Percentiles rank a stretch among this genome's conserved stretches.
These are phyloP conservation scores for Gentiana dahurica DNA, from an alignment of 257 asterid genomes.

Conservation along the genomic window DNA sequence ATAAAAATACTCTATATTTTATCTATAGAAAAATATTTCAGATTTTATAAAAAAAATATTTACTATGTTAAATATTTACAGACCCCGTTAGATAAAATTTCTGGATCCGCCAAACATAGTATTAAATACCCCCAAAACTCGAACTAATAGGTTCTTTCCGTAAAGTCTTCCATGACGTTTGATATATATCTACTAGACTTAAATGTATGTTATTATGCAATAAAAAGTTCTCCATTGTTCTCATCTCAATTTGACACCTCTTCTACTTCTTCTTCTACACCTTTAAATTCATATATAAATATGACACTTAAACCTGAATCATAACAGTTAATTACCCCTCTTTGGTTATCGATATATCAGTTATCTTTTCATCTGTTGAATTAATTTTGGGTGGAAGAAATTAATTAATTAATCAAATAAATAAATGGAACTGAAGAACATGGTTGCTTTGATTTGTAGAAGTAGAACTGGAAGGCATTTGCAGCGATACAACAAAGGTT, in stretches of 20 bases:
- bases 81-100: no score
- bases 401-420: no score
- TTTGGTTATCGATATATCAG: no score
- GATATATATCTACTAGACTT: not conserved
- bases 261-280: conserved; percentile 1
- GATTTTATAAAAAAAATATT: no score
- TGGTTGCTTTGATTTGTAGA: conserved; percentile 63
- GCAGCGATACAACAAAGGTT: conserved; percentile 74
- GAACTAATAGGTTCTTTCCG: not conserved
- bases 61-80: no score
- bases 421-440: conserved; percentile 47
- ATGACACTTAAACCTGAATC: no score
- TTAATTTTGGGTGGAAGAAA: not conserved
- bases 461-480: conserved; percentile 77
- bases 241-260: conserved; percentile 1
- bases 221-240: conserved; percentile 3
- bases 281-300: not conserved
- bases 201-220: not conserved
- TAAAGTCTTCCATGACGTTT: not conserved
- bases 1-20: no score
- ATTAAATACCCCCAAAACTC: not conserved
- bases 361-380: not conserved
- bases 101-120: no score
- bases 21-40: no score
- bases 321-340: no score